Percentiles rank a stretch among this genome's conserved stretches.
Evolutionary conservation across 2,329 filamentous ascomycete species (phyloP).

Genomic region (Davidsoniella australis): DNA sequence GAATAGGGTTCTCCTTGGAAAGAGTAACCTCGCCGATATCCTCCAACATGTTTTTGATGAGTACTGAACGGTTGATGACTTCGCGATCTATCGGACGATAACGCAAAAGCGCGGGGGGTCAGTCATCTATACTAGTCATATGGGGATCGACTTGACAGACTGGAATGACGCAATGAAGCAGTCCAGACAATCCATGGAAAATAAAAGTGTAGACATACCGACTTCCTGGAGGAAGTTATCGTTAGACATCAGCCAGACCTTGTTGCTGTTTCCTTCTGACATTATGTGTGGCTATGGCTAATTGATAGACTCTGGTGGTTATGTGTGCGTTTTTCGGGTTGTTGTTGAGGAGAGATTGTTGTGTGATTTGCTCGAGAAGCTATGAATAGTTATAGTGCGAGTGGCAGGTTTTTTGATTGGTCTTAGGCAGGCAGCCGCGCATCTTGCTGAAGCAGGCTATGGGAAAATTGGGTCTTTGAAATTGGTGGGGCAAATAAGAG

Average conservation of each 20-base stretch:
- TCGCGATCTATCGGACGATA: conserved; percentile 42
- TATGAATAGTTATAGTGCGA: no score
- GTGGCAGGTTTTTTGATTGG: no score
- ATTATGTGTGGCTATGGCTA: conserved; percentile 17
- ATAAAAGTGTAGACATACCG: conserved; percentile 21
- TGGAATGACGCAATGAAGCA: not conserved
- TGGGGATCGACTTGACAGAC: not conserved
- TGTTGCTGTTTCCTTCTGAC: conserved; percentile 18
- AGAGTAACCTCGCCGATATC: conserved; percentile 57
- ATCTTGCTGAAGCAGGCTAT: no score
- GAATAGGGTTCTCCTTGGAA: conserved; percentile 49
- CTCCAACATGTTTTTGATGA: conserved; percentile 97
- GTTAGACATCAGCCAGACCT: conserved; percentile 34
- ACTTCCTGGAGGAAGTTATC: conserved; percentile 31
- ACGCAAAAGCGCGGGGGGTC: conserved; percentile 2
- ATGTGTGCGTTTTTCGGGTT: not conserved
- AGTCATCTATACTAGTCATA: not conserved
- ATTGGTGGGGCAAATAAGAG: no score
- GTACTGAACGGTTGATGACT: conserved; percentile 77
- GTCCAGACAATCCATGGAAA: not conserved
- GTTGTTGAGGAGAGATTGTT: no score
- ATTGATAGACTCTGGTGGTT: not conserved
- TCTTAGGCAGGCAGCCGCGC: no score
- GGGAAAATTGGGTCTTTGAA: no score
- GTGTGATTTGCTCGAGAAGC: no score